A percentile compares a stretch with the other conserved stretches of the same genome.
Conservation (phyloP, 306 rosid species). For the Rubus parviflorus region DNA sequence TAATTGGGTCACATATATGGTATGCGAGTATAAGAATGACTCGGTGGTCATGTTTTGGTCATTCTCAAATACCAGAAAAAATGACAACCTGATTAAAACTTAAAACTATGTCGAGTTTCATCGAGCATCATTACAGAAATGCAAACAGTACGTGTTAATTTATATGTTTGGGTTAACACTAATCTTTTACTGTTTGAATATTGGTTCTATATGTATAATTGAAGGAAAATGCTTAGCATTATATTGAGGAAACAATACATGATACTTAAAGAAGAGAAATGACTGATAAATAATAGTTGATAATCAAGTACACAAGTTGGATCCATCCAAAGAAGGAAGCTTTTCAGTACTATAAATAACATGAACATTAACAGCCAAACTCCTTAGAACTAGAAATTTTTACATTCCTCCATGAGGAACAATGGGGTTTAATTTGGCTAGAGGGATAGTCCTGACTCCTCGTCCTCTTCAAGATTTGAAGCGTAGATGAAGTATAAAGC, state of each 20-base stretch:
- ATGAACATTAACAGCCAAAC: constrained; percentile 22
- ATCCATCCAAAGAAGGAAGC: constrained; percentile 14
- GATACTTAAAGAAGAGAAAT: neutral
- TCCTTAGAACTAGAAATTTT: constrained; percentile 24
- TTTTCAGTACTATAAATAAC: constrained; percentile 29
- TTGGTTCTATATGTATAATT: neutral
- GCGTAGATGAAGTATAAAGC: constrained; percentile 52
- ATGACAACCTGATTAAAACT: too few relatives aligned
- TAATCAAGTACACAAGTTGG: constrained; percentile 23
- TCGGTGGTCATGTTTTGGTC: too few relatives aligned
- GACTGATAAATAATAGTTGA: constrained; percentile 5
- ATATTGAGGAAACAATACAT: neutral
- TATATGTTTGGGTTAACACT: too few relatives aligned
- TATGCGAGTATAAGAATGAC: too few relatives aligned
- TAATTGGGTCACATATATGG: too few relatives aligned
- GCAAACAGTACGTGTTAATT: too few relatives aligned
- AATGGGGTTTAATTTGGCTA: constrained; percentile 10
- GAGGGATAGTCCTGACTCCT: constrained; percentile 92
- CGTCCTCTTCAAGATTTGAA: constrained; percentile 81
- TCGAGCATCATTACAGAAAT: too few relatives aligned
- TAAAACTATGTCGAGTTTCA: too few relatives aligned
- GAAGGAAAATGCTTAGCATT: neutral
- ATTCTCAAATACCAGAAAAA: too few relatives aligned
- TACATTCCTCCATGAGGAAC: constrained; percentile 29
- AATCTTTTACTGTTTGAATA: too few relatives aligned